phyloP scores from a whole-genome alignment of 2,329 filamentous ascomycete species.

The Aureobasidium sp. region DNA sequence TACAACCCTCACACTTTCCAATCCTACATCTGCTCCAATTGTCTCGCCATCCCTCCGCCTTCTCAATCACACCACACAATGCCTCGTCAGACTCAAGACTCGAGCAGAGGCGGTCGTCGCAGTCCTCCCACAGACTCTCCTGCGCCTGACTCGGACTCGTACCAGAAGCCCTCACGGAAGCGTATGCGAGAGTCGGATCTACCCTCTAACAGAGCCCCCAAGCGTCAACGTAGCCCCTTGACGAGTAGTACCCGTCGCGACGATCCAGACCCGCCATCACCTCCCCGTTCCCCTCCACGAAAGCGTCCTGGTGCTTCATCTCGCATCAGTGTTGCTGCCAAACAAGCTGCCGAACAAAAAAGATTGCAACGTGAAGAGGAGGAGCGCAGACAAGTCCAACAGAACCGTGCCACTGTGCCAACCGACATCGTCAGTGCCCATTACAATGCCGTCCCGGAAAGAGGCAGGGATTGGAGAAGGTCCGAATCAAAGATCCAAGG shows the following conservation, averaged over 20 bases:
- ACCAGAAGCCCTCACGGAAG: constrained; percentile 15
- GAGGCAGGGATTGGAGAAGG: constrained; percentile 88
- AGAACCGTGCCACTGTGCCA: constrained; percentile 50
- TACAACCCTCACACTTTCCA: no score
- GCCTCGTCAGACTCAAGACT: constrained; percentile 17
- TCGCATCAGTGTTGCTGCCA: constrained; percentile 61
- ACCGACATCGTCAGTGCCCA: constrained; percentile 86
- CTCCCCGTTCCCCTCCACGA: constrained; percentile 20
- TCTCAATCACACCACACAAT: background rate
- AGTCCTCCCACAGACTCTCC: constrained; percentile 13
- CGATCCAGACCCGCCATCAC: constrained; percentile 26
- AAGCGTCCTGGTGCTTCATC: constrained; percentile 33
- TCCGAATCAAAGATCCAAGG: constrained; percentile 95
- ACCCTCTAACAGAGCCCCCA: constrained; percentile 13
- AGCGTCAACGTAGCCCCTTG: constrained; percentile 18
- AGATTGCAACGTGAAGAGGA: constrained; percentile 36
- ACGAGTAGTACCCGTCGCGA: constrained; percentile 16
- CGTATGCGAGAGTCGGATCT: constrained; percentile 18
- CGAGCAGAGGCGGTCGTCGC: constrained; percentile 16
- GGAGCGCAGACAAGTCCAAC: constrained; percentile 45
- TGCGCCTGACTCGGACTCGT: background rate
- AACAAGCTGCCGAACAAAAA: constrained; percentile 57
- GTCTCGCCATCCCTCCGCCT: background rate
- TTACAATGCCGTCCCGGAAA: constrained; percentile 92
- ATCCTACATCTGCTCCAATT: no score